These are phyloP conservation scores for Leavenworthia alabamica DNA, from an alignment of 345 rosid species.

Conservation along the genomic window DNA sequence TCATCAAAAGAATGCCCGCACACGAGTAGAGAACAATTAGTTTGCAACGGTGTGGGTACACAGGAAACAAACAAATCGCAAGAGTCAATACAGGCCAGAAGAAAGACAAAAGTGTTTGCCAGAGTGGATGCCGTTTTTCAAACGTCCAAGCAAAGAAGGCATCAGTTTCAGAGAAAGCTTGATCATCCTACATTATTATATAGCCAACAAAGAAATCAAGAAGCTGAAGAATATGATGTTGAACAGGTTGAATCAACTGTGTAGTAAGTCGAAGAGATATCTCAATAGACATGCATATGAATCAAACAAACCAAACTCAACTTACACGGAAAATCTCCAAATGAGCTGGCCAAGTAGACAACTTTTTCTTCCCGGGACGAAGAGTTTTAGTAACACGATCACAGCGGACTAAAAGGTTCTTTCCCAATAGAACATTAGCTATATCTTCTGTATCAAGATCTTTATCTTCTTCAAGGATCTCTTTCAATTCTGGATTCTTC, in stretches of 20 bases:
- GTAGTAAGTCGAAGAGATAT: background rate
- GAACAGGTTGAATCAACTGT: background rate
- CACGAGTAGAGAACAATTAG: slow-evolving; percentile 79
- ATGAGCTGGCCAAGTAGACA: slow-evolving; percentile 99
- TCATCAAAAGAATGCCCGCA: slow-evolving; percentile 77
- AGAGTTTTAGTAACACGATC: slow-evolving; percentile 96
- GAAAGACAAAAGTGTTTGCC: slow-evolving; percentile 97
- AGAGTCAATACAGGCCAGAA: slow-evolving; percentile 97
- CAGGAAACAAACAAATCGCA: slow-evolving; percentile 94
- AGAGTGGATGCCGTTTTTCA: slow-evolving; percentile 74
- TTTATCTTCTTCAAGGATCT: slow-evolving; percentile 61
- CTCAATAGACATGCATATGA: background rate
- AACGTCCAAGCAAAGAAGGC: slow-evolving; percentile 97
- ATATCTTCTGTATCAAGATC: slow-evolving; percentile 83
- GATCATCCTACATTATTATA: slow-evolving; percentile 64
- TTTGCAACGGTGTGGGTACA: slow-evolving; percentile 93
- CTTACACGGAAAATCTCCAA: slow-evolving; percentile 88
- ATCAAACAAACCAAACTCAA: background rate
- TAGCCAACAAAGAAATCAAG: background rate
- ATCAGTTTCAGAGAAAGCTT: slow-evolving; percentile 84
- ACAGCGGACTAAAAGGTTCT: slow-evolving; percentile 85
- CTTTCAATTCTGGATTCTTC: slow-evolving; percentile 75
- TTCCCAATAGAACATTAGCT: slow-evolving; percentile 67
- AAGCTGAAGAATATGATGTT: background rate
- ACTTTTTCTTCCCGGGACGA: slow-evolving; percentile 95